Percentiles rank a stretch among this genome's conserved stretches.
phyloP scores from a whole-genome alignment of 306 rosid genomes.

The Lithocarpus polystachyus region DNA sequence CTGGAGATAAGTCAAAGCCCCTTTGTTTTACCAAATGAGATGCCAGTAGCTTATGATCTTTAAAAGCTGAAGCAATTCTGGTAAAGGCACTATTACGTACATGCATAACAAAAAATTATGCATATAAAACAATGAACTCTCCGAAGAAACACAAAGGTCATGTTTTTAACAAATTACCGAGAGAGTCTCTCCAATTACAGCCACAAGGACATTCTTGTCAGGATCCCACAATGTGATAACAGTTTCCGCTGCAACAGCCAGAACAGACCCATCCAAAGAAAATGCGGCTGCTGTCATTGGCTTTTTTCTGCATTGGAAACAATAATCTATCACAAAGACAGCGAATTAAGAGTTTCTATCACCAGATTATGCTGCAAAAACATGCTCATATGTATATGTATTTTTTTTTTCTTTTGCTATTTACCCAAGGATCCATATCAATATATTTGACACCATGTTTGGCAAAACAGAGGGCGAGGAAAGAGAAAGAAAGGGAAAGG shows the following conservation, averaged over 20 bases:
- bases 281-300: conserved; percentile 87
- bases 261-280: conserved; percentile 90
- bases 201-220: conserved; percentile 67
- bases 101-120: not conserved
- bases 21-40: too few species aligned
- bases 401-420: conserved; percentile 8
- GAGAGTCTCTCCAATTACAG: conserved; percentile 71
- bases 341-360: conserved; percentile 14
- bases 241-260: conserved; percentile 91
- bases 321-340: conserved; percentile 18
- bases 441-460: too few species aligned
- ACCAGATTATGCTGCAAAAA: conserved; percentile 19
- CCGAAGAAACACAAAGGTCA: conserved; percentile 3
- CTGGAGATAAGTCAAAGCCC: too few species aligned
- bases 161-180: conserved; percentile 40
- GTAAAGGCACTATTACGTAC: not conserved
- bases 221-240: conserved; percentile 96
- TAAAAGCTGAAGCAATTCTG: not conserved
- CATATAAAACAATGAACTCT: not conserved
- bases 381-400: conserved; percentile 3
- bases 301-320: conserved; percentile 54
- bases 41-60: not conserved
- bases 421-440: not conserved
- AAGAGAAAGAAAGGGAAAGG: too few species aligned
- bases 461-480: too few species aligned